These are phyloP conservation scores for Colletotrichum phormii DNA, from an alignment of 2,329 filamentous ascomycete genomes.

Conservation along the genomic window DNA sequence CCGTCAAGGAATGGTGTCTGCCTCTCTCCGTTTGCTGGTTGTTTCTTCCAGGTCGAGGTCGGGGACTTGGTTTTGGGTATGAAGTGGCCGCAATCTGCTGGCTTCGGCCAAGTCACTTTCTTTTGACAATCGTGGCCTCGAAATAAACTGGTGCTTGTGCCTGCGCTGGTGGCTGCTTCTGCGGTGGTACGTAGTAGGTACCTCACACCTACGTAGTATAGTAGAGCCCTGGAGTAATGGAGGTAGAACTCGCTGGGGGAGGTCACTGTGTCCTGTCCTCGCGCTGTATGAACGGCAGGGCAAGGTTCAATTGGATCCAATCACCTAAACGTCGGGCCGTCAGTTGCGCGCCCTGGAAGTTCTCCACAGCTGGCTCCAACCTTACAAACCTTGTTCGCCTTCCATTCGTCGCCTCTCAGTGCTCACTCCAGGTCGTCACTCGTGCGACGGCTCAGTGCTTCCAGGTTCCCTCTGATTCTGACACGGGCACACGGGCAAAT, in stretches of 20 bases:
- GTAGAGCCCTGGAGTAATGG: too few species aligned
- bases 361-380: slow-evolving; percentile 15
- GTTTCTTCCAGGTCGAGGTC: slow-evolving; percentile 4
- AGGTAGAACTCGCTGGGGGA: slow-evolving; percentile 30
- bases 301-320: not conserved
- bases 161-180: not conserved
- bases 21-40: not conserved
- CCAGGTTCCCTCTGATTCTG: too few species aligned
- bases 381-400: slow-evolving; percentile 7
- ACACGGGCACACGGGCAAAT: slow-evolving; percentile 27
- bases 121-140: slow-evolving; percentile 50
- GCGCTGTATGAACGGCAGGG: not conserved
- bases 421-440: too few species aligned
- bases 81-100: slow-evolving; percentile 16
- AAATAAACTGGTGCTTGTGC: slow-evolving; percentile 39
- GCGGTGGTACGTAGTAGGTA: slow-evolving; percentile 13
- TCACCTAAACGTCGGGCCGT: not conserved
- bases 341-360: slow-evolving; percentile 1
- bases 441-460: too few species aligned
- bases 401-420: slow-evolving; percentile 6
- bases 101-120: slow-evolving; percentile 21
- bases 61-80: not conserved
- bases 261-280: slow-evolving; percentile 9
- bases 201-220: slow-evolving; percentile 19
- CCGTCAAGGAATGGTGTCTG: not conserved